Base-by-base conservation (phyloP, 1,284 basidiomycete genomes). In the Anthracocystis panici-leucophaei region DNA sequence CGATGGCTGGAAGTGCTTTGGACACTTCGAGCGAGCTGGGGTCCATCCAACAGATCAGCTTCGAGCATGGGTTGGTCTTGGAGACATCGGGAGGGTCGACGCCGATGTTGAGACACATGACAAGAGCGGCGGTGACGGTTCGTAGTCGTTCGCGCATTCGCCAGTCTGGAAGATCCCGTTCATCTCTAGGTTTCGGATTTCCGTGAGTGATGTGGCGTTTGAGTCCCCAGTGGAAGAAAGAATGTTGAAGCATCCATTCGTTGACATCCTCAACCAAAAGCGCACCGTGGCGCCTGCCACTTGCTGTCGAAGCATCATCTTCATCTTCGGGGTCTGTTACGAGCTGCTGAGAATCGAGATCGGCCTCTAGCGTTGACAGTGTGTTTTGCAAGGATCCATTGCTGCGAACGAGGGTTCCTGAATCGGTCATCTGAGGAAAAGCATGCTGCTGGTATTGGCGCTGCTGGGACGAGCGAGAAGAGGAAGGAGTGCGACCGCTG, bases 1-100 rank as follows among this genome's bases (percentile, higher is more conserved):
- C 93, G 73, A 95, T 94, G 46, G 92, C 91, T 12, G 78, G 75
- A 7, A 84, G 75, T 18, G 77, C 70, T 51, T 73, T 77, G 41
- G 73, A 83, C n/a, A 79, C 75, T 82, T 95, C 87, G 93, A 95
- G 66, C 93, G 90, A 72, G 73, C 92, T 92, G 2, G 96, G 96
- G 86, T 99, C 96, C 46, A 98, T 93, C 96, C 96, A 99, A 79
- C 94, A 95, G 86, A 99, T 96, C 56, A 97, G 88, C 56, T 93
- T 92, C 0, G 96, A 95, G 82, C 94, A 97, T 1, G 96, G 97
- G 76, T 92, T 93, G 10, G 97, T 98, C 88, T 98, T 99, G 87
- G 97, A 92, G 53, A 97, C 89, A 83, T 99, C 96, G 64, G 96
- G 96, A 18, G 96, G 96, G 83, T 99, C 96, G 45, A 97, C 94